Evolutionary conservation across 148 eudicot genomes (phyloP).

Genomic region (Vaccinium darrowii): DNA sequence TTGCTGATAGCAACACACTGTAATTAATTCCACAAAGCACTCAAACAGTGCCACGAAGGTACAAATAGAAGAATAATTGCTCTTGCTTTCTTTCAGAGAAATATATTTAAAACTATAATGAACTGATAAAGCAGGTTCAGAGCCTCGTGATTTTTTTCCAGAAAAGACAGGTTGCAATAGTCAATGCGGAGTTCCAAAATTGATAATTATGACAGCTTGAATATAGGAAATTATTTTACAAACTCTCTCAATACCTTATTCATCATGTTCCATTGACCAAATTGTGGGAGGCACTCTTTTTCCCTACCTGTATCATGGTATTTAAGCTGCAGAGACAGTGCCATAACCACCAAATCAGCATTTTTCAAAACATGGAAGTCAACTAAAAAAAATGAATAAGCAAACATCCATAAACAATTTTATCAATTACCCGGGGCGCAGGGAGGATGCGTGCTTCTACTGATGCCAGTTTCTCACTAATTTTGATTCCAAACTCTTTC

Average conservation of each 20-base stretch:
- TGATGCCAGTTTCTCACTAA: slow-evolving; percentile 60
- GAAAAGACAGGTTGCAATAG: background rate
- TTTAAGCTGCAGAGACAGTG: slow-evolving; percentile 50
- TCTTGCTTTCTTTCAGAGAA: background rate
- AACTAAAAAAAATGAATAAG: background rate
- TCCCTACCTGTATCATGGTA: slow-evolving; percentile 81
- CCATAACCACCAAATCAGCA: background rate
- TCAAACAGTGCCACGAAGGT: background rate
- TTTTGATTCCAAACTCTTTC: slow-evolving; percentile 76
- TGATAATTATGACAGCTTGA: background rate
- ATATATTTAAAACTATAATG: background rate
- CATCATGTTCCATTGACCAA: slow-evolving; percentile 93
- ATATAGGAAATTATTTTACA: background rate
- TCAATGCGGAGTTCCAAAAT: background rate
- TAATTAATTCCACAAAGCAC: background rate
- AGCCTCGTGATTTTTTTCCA: background rate
- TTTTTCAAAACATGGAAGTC: background rate
- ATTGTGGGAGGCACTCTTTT: slow-evolving; percentile 71
- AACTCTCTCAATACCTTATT: slow-evolving; percentile 50
- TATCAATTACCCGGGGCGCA: slow-evolving; percentile 74
- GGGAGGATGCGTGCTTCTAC: slow-evolving; percentile 89
- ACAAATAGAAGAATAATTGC: background rate
- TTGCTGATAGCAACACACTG: background rate
- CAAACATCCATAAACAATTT: background rate
- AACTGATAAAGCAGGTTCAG: background rate